Evolutionary conservation across 345 rosid genomes (phyloP).

Genomic region (Gossypium turneri): DNA sequence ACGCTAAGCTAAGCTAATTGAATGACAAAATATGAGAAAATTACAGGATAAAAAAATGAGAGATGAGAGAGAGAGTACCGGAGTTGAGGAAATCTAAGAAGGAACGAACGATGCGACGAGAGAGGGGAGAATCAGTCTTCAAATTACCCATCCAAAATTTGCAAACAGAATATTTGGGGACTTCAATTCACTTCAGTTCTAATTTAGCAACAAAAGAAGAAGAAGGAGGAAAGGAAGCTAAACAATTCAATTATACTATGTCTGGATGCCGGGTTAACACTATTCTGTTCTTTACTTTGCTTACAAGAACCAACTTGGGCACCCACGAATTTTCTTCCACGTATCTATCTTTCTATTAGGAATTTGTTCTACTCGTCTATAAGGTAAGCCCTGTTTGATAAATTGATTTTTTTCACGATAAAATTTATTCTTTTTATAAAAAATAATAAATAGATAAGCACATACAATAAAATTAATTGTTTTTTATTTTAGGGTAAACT

Average conservation of each 20-base stretch:
- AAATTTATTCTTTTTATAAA: no score
- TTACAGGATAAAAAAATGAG: neutral
- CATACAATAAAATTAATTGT: no score
- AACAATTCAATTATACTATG: no score
- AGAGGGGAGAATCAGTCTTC: slow-evolving; percentile 53
- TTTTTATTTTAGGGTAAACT: no score
- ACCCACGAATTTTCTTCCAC: no score
- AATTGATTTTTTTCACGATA: no score
- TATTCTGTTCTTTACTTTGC: neutral
- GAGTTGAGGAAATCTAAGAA: slow-evolving; percentile 73
- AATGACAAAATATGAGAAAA: neutral
- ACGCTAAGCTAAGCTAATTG: neutral
- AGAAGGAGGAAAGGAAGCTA: neutral
- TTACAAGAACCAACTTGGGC: no score
- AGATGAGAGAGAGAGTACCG: slow-evolving; percentile 29
- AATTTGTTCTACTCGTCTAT: no score
- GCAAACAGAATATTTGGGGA: neutral
- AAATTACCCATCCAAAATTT: slow-evolving; percentile 42
- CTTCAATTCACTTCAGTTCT: neutral
- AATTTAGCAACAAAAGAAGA: neutral
- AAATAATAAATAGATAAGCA: no score
- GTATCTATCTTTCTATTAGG: no score
- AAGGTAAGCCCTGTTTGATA: no score
- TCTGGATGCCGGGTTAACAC: neutral
- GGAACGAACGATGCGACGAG: slow-evolving; percentile 63